Evolutionary conservation across 345 rosid species (phyloP), one percentile per base, ranked within the genome.

Genomic region (Hibiscus syriacus): DNA sequence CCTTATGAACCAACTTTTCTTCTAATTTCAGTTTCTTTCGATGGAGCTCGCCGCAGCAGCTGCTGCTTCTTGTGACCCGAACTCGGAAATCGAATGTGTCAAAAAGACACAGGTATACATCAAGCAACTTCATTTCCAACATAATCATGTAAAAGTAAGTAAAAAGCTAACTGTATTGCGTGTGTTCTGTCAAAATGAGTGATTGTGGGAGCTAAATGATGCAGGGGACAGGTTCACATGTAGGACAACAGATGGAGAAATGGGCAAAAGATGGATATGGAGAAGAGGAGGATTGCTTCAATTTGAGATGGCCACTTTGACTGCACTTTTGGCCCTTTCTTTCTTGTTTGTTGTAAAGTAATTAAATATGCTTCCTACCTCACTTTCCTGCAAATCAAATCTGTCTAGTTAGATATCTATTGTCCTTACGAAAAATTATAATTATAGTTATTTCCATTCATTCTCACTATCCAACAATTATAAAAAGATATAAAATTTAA

Each of bases 41-140:
- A 80, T 77, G 84, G 81, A 83, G 78, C 81, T 83, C 25, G 81
- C 81, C n/a, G n/a, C n/a, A 20, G 72, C 84, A 23, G 83, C 87
- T 2, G 68, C 77, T 50, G 67, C 71, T 56, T 66, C 76, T 41
- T 48, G 68, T 45, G 70, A 67, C 32, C 41, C 29, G 12, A 73
- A 78, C 69, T 46, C 48, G 30, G 60, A 54, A 57, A 80, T 17
- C 0, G 62, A 56, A 29, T 56, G 39, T 22, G 16, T 29, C 4
- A 56, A 29, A 29, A 56, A 75, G 68, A 62, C 57, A 50, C 77
- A 78, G 83, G 81, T 77, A 64, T 14, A 49, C 22, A 17, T 49
- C 3, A 17, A 49, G 23, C 23, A 49, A 17, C 23, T 49, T 49
- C 11, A 14, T 38, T 9, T 38, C 41, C 41, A 45, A 16, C 19